Percentiles rank a stretch among this genome's conserved stretches.
Conservation (phyloP, 2,329 filamentous ascomycete genomes). For the Sporothrix globosa region DNA sequence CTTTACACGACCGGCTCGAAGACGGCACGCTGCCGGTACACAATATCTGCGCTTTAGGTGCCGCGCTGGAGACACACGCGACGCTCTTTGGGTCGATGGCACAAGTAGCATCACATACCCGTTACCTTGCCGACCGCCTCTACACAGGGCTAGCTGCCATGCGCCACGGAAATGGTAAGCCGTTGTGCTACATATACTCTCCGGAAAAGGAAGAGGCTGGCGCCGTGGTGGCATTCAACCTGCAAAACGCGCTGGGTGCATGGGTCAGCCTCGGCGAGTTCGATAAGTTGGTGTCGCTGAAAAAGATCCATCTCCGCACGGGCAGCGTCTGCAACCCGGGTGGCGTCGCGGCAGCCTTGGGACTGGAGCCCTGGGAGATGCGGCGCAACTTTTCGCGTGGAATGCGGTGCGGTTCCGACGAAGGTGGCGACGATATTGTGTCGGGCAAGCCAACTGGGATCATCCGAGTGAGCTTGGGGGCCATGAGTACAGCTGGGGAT, state of each 20-base stretch:
- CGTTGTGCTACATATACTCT: conserved; percentile 70
- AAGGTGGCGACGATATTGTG: conserved; percentile 75
- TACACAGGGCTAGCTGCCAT: conserved; percentile 61
- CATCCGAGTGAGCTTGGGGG: conserved; percentile 81
- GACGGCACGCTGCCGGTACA: conserved; percentile 92
- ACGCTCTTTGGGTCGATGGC: conserved; percentile 73
- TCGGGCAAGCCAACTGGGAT: conserved; percentile 85
- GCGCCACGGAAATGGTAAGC: conserved; percentile 68
- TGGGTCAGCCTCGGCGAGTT: conserved; percentile 85
- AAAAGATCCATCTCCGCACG: conserved; percentile 80
- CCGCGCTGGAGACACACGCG: conserved; percentile 70
- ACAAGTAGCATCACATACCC: conserved; percentile 70
- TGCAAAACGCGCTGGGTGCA: conserved; percentile 67
- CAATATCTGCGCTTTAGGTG: conserved; percentile 79
- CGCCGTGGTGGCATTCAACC: conserved; percentile 81
- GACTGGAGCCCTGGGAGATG: conserved; percentile 78
- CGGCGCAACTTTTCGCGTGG: conserved; percentile 82
- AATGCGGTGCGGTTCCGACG: conserved; percentile 79
- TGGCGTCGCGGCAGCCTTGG: conserved; percentile 74
- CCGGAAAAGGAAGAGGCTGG: conserved; percentile 50
- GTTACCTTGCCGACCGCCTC: conserved; percentile 64
- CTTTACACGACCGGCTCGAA: conserved; percentile 80
- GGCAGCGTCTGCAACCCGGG: conserved; percentile 93
- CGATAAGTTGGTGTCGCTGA: conserved; percentile 80
- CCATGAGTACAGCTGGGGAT: conserved; percentile 82